phyloP scores from a whole-genome alignment of 2,329 filamentous ascomycete genomes.

The Aspergillus bombycis region DNA sequence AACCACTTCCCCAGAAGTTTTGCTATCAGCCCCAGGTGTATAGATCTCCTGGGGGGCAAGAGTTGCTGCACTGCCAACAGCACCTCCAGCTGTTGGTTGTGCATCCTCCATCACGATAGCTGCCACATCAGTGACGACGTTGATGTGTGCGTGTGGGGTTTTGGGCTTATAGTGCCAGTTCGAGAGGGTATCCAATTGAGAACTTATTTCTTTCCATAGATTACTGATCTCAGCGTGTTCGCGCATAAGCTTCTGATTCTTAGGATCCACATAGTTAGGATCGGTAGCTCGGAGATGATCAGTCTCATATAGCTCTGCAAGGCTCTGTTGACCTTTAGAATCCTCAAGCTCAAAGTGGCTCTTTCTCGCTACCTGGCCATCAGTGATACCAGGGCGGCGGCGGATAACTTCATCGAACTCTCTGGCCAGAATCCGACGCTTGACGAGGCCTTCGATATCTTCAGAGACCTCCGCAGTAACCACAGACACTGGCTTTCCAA shows the following conservation, averaged over 20 bases:
- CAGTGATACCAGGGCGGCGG: slow-evolving; percentile 74
- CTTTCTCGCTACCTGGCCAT: slow-evolving; percentile 65
- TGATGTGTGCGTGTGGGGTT: slow-evolving; percentile 76
- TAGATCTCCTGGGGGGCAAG: slow-evolving; percentile 96
- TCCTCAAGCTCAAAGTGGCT: slow-evolving; percentile 83
- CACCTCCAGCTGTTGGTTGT: slow-evolving; percentile 77
- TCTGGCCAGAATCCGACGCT: slow-evolving; percentile 82
- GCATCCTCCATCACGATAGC: slow-evolving; percentile 94
- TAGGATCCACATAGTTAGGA: slow-evolving; percentile 77
- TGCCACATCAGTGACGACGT: slow-evolving; percentile 87
- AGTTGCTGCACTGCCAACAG: slow-evolving; percentile 62
- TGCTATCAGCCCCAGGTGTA: slow-evolving; percentile 69
- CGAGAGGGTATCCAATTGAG: slow-evolving; percentile 82
- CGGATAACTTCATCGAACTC: slow-evolving; percentile 92
- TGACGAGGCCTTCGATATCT: slow-evolving; percentile 90
- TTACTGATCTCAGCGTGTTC: slow-evolving; percentile 81
- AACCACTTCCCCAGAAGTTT: slow-evolving; percentile 70
- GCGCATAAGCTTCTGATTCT: slow-evolving; percentile 78
- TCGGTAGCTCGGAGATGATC: slow-evolving; percentile 81
- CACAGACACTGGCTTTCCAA: slow-evolving; percentile 91
- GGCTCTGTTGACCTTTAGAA: slow-evolving; percentile 79
- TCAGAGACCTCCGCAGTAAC: slow-evolving; percentile 91
- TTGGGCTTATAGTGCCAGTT: slow-evolving; percentile 97
- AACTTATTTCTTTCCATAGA: slow-evolving; percentile 80
- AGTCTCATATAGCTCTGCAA: slow-evolving; percentile 93